Conservation (phyloP, 768 basidiomycete genomes). For the Kwoniella sp. region DNA sequence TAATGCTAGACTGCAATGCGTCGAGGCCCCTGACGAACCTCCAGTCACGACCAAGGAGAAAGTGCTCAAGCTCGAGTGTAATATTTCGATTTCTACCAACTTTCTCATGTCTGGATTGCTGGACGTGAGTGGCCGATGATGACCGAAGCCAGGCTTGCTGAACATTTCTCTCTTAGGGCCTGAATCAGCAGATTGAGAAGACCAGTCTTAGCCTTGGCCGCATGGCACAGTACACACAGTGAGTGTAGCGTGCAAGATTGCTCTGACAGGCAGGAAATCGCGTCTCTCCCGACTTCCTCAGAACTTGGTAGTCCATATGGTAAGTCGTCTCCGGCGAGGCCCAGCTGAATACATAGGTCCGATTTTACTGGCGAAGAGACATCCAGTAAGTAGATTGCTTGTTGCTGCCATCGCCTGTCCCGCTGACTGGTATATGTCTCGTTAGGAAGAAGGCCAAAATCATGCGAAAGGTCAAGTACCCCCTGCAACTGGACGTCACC, state of each 20-base stretch:
- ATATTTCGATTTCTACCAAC: constrained; percentile 80
- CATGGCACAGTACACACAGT: constrained; percentile 72
- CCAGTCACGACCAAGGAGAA: constrained; percentile 62
- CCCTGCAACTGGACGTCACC: constrained; percentile 76
- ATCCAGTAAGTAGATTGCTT: constrained; percentile 53
- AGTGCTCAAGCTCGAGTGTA: constrained; percentile 85
- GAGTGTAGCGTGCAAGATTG: constrained; percentile 1
- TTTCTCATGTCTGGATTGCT: constrained; percentile 80
- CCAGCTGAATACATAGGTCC: constrained; percentile 55
- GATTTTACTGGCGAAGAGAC: constrained; percentile 90
- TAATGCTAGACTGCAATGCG: constrained; percentile 63
- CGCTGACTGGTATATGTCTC: neutral
- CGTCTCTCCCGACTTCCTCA: constrained; percentile 77
- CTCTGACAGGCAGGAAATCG: constrained; percentile 53
- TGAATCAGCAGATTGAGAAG: constrained; percentile 85
- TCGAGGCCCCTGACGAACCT: constrained; percentile 76
- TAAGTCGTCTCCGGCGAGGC: constrained; percentile 5
- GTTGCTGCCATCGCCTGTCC: neutral
- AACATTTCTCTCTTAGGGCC: constrained; percentile 57
- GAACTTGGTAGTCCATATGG: constrained; percentile 77
- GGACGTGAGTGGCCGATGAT: constrained; percentile 57
- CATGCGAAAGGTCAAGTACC: constrained; percentile 91
- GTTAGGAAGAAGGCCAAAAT: constrained; percentile 76
- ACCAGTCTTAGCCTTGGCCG: constrained; percentile 71
- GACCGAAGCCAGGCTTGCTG: constrained; percentile 15